These are phyloP conservation scores for Suillus sp. DNA, from an alignment of 768 basidiomycete species.

Conservation along the genomic window DNA sequence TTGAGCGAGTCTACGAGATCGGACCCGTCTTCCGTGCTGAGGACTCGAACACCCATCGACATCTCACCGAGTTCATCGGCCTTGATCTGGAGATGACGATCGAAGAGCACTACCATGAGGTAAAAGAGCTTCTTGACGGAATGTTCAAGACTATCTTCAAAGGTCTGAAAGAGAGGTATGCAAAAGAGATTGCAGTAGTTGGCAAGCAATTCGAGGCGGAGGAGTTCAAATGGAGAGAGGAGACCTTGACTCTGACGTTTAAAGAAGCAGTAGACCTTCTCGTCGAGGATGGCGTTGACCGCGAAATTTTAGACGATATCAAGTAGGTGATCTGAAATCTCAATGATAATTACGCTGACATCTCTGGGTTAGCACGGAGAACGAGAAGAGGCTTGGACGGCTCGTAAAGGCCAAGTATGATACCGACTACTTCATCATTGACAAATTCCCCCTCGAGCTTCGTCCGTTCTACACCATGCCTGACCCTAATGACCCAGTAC, in stretches of 20 bases:
- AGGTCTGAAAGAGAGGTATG: conserved; percentile 74
- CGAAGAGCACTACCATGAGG: conserved; percentile 99
- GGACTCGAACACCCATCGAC: conserved; percentile 95
- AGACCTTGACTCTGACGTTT: conserved; percentile 85
- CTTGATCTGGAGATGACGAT: conserved; percentile 99
- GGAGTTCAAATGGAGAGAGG: conserved; percentile 93
- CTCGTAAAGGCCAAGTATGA: conserved; percentile 92
- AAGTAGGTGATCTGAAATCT: conserved; percentile 50
- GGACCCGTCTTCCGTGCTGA: conserved; percentile 97
- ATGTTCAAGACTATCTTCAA: conserved; percentile 87
- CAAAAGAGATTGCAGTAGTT: conserved; percentile 80
- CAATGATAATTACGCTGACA: conserved; percentile 11
- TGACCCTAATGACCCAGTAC: conserved; percentile 85
- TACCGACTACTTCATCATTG: conserved; percentile 98
- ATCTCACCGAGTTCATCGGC: conserved; percentile 97
- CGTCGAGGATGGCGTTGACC: conserved; percentile 79
- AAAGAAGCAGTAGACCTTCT: conserved; percentile 86
- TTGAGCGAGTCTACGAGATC: conserved; percentile 98
- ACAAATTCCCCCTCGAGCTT: conserved; percentile 96
- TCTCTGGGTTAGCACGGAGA: conserved; percentile 72
- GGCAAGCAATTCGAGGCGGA: conserved; percentile 91
- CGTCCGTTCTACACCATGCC: conserved; percentile 99
- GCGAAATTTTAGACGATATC: conserved; percentile 86
- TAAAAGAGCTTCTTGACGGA: conserved; percentile 87
- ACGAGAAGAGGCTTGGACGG: conserved; percentile 90